Conservation (phyloP, 371 early-diverging fungal species). For the Dipsacomyces acuminosporus region DNA sequence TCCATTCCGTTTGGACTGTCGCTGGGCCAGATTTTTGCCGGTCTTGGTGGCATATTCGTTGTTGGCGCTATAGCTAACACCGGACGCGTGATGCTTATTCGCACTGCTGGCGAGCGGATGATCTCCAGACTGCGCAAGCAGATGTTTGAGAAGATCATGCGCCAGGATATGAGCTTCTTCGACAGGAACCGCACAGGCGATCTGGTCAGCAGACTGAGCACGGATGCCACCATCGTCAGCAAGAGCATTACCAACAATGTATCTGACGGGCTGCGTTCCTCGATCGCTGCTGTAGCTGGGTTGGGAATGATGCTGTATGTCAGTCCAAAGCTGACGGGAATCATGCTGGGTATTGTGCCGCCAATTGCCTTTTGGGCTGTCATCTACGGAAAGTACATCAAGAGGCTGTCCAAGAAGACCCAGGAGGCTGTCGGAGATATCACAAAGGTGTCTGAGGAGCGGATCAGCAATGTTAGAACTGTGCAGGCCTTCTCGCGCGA, state of each 20-base stretch:
- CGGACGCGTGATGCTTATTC: conserved; percentile 68
- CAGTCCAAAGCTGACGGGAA: conserved; percentile 64
- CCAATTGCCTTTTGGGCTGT: conserved; percentile 68
- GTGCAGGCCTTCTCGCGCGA: conserved; percentile 76
- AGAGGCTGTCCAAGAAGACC: conserved; percentile 58
- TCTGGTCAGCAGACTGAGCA: conserved; percentile 68
- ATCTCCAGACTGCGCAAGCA: conserved; percentile 58
- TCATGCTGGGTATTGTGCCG: conserved; percentile 75
- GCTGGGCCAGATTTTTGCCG: conserved; percentile 55
- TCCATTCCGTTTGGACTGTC: conserved; percentile 51
- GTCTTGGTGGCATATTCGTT: conserved; percentile 53
- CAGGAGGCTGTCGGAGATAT: conserved; percentile 69
- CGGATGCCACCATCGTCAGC: conserved; percentile 71
- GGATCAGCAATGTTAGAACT: conserved; percentile 65
- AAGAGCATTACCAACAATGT: conserved; percentile 74
- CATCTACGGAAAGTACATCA: conserved; percentile 68
- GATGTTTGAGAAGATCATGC: conserved; percentile 54
- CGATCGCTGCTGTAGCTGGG: conserved; percentile 57
- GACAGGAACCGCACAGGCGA: conserved; percentile 74
- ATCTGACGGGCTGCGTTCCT: conserved; percentile 68
- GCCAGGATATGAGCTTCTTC: conserved; percentile 70
- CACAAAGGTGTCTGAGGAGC: conserved; percentile 72
- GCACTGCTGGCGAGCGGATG: conserved; percentile 68
- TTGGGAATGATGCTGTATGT: conserved; percentile 69
- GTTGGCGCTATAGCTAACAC: conserved; percentile 72